These are phyloP conservation scores for Suillus paluster DNA, from an alignment of 768 basidiomycete species.

Conservation along the genomic window DNA sequence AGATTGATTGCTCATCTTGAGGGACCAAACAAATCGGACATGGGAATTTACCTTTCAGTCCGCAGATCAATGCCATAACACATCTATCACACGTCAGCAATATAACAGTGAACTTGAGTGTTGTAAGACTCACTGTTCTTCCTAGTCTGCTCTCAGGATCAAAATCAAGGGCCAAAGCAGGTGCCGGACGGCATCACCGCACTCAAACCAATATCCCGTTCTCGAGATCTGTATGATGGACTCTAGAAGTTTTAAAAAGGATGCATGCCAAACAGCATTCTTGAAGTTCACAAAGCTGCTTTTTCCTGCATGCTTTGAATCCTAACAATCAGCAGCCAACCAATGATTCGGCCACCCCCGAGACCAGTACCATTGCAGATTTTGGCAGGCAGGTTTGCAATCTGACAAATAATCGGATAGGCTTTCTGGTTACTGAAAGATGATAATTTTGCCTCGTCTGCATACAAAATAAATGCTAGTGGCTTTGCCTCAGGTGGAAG, in stretches of 20 bases:
- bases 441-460: slow-evolving; percentile 45
- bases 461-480: slow-evolving; percentile 41
- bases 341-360: slow-evolving; percentile 41
- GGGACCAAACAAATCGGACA: slow-evolving; percentile 24
- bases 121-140: slow-evolving; percentile 23
- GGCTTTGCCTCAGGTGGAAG: slow-evolving; percentile 28
- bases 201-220: slow-evolving; percentile 7
- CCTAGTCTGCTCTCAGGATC: slow-evolving; percentile 17
- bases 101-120: background rate
- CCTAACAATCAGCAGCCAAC: slow-evolving; percentile 44
- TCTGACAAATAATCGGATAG: slow-evolving; percentile 40
- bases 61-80: slow-evolving; percentile 22
- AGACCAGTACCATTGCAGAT: slow-evolving; percentile 39
- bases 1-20: background rate
- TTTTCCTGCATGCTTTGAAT: slow-evolving; percentile 1
- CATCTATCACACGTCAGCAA: slow-evolving; percentile 15
- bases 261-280: slow-evolving; percentile 15
- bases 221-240: slow-evolving; percentile 1
- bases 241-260: slow-evolving; percentile 12
- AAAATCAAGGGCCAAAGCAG: slow-evolving; percentile 10
- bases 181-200: background rate
- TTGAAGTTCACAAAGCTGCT: slow-evolving; percentile 13
- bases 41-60: slow-evolving; percentile 12
- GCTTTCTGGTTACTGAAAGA: slow-evolving; percentile 43
- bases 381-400: slow-evolving; percentile 35